phyloP scores from a whole-genome alignment of 768 basidiomycete genomes.

The Rhodotorula paludigena region DNA sequence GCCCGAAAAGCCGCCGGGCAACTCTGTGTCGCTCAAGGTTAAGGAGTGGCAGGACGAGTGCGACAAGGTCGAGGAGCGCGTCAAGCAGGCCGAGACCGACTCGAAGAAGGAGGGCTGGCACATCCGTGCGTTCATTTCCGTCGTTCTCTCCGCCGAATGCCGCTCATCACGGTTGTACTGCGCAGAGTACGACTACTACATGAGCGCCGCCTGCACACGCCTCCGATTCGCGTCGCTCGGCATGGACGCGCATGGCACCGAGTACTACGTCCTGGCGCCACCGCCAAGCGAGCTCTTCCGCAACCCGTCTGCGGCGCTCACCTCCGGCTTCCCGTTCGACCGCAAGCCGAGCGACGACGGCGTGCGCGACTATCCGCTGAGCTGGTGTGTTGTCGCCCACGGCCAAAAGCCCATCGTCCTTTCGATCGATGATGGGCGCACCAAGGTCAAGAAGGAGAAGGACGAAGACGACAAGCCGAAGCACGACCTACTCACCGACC shows the following conservation, averaged over 20 bases:
- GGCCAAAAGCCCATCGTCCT: background rate
- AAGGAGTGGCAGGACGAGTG: conserved; percentile 12
- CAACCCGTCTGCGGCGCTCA: background rate
- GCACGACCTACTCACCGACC: background rate
- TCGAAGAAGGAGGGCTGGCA: background rate
- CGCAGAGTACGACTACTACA: conserved; percentile 10
- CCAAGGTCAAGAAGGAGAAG: background rate
- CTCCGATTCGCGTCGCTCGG: conserved; percentile 4
- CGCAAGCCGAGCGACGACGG: conserved; percentile 3
- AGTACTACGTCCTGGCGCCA: conserved; percentile 13
- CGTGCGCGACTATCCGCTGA: conserved; percentile 15
- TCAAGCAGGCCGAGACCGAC: background rate
- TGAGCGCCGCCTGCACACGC: background rate
- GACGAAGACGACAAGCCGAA: background rate
- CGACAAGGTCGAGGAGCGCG: conserved; percentile 2
- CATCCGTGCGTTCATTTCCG: background rate
- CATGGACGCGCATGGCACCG: conserved; percentile 11
- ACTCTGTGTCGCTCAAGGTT: background rate
- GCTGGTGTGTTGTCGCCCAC: conserved; percentile 2
- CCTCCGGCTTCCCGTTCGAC: conserved; percentile 16
- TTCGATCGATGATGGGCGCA: background rate
- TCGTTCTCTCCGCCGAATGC: too few species aligned
- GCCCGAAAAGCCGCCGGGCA: conserved; percentile 17
- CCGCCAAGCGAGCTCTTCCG: background rate
- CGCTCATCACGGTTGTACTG: too few species aligned